phyloP scores from a whole-genome alignment of 345 rosid genomes.

The Linum usitatissimum region DNA sequence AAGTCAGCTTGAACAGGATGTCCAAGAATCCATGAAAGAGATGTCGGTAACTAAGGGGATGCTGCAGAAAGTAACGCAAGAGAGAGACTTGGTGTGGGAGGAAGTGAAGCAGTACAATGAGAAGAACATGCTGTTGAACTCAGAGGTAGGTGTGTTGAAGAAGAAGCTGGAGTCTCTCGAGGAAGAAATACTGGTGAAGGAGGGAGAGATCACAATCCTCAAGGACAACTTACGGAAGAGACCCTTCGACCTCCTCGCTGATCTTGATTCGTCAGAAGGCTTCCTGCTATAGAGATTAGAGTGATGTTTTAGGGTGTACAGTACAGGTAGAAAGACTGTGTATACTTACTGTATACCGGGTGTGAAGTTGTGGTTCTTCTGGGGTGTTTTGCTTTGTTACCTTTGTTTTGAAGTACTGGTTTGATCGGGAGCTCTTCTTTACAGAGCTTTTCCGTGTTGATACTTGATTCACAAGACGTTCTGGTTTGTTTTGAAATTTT shows the following conservation, averaged over 20 bases:
- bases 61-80: conserved; percentile 54
- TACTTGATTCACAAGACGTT: no score
- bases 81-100: conserved; percentile 83
- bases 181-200: conserved; percentile 70
- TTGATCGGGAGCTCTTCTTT: no score
- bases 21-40: conserved; percentile 61
- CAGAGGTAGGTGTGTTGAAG: conserved; percentile 52
- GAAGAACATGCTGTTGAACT: conserved; percentile 72
- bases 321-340: background rate
- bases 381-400: no score
- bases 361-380: background rate
- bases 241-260: conserved; percentile 45
- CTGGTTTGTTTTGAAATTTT: no score
- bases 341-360: background rate
- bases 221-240: conserved; percentile 56
- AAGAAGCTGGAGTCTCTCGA: conserved; percentile 62
- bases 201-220: conserved; percentile 83
- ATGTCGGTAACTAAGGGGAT: conserved; percentile 33
- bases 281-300: conserved; percentile 14
- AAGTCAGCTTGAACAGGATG: conserved; percentile 36
- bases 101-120: conserved; percentile 69
- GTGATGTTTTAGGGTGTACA: background rate
- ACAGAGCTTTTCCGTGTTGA: no score
- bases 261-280: conserved; percentile 36
- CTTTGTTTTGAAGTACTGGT: no score